Percentiles rank a stretch among this genome's conserved stretches.
Evolutionary conservation across 371 early-diverging fungal species (phyloP).

Genomic region (Vairimorpha apis): DNA sequence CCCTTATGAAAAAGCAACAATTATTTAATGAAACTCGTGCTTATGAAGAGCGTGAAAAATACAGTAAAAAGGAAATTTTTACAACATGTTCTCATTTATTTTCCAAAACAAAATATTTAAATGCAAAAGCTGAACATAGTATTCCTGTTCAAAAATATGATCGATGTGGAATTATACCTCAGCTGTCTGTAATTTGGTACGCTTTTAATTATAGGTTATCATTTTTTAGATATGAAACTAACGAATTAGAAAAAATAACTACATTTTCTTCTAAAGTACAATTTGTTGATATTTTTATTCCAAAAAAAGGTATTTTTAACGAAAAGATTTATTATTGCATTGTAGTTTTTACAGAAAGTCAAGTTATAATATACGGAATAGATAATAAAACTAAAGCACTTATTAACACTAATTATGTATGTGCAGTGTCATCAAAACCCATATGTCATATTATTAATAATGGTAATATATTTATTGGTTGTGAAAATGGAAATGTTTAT

Average conservation of each 20-base stretch:
- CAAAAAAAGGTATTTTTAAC: constrained; percentile 44
- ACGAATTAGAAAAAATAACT: constrained; percentile 25
- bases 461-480: constrained; percentile 47
- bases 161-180: constrained; percentile 42
- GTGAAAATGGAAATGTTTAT: constrained; percentile 52
- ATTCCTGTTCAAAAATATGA: constrained; percentile 28
- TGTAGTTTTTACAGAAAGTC: constrained; percentile 46
- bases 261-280: constrained; percentile 22
- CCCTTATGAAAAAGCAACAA: constrained; percentile 30
- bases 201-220: constrained; percentile 25
- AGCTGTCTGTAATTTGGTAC: constrained; percentile 44
- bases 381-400: constrained; percentile 30
- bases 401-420: constrained; percentile 44
- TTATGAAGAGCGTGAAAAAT: constrained; percentile 26
- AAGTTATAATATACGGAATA: constrained; percentile 53
- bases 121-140: constrained; percentile 30
- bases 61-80: constrained; percentile 29
- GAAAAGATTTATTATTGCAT: constrained; percentile 36
- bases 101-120: constrained; percentile 38
- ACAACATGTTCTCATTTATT: constrained; percentile 22
- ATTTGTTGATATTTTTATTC: constrained; percentile 36
- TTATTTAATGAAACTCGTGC: constrained; percentile 42
- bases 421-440: constrained; percentile 1
- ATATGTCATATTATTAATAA: constrained; percentile 17
- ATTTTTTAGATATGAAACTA: constrained; percentile 44